Evolutionary conservation across 495 filamentous ascomycete genomes (phyloP).

Genomic region (Podospora pseudoanserina): DNA sequence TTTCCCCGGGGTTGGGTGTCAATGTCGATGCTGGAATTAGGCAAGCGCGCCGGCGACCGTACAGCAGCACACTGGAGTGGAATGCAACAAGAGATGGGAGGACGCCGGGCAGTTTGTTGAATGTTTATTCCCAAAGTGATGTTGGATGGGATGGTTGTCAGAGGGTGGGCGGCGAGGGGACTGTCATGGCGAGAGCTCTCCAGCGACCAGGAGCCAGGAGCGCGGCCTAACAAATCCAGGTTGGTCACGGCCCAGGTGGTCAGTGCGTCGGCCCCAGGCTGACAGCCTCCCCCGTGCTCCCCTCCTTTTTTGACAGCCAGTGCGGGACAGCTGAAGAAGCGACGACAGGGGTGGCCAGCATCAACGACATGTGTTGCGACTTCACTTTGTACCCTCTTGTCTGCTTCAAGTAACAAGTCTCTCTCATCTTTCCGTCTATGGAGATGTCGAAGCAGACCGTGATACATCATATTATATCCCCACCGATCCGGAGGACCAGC

Average conservation of each 20-base stretch:
- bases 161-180: background rate
- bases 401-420: no score
- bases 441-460: no score
- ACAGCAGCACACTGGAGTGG: background rate
- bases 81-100: background rate
- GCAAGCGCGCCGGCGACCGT: background rate
- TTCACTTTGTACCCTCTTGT: no score
- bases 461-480: background rate
- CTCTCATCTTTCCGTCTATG: no score
- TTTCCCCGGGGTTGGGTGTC: background rate
- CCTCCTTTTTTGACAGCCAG: background rate
- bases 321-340: background rate
- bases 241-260: constrained; percentile 1
- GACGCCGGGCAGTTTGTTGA: background rate
- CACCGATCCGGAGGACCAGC: background rate
- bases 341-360: background rate
- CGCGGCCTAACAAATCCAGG: constrained; percentile 14
- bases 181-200: constrained; percentile 6
- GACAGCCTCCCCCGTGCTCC: background rate
- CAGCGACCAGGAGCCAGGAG: constrained; percentile 1
- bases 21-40: background rate
- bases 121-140: background rate
- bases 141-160: background rate
- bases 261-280: background rate
- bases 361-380: background rate